Percentiles rank a stretch among this genome's conserved stretches.
phyloP scores from a whole-genome alignment of 495 filamentous ascomycete genomes.

The Chaetomium cochliodes region DNA sequence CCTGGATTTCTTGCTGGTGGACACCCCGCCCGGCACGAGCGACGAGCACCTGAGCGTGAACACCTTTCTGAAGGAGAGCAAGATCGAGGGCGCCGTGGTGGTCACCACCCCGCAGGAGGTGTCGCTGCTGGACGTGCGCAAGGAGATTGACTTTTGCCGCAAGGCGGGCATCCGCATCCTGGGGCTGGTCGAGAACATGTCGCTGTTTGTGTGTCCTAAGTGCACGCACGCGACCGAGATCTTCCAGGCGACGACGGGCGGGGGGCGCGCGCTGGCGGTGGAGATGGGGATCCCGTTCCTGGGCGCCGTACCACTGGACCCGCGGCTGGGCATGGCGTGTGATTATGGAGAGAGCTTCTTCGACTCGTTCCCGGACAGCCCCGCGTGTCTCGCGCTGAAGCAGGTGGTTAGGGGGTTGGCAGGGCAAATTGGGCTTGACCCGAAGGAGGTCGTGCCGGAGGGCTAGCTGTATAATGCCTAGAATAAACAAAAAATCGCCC shows the following conservation, averaged over 20 bases:
- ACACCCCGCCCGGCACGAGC: constrained; percentile 91
- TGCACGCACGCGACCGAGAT: constrained; percentile 81
- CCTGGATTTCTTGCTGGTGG: constrained; percentile 86
- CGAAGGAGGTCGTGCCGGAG: constrained; percentile 39
- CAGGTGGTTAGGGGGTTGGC: constrained; percentile 70
- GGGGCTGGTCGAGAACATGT: constrained; percentile 97
- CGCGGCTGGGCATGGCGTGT: constrained; percentile 90
- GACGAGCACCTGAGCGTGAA: constrained; percentile 96
- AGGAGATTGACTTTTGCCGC: constrained; percentile 94
- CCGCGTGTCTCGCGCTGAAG: constrained; percentile 75
- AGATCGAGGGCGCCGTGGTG: constrained; percentile 88
- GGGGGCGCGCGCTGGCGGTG: constrained; percentile 71
- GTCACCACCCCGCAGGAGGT: constrained; percentile 96
- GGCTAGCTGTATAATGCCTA: constrained; percentile 16
- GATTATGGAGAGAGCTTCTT: constrained; percentile 98
- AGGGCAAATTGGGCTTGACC: constrained; percentile 58
- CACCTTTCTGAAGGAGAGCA: constrained; percentile 77
- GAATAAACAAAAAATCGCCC: background rate
- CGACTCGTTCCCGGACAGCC: constrained; percentile 87
- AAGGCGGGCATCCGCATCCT: constrained; percentile 89
- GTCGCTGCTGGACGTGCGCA: constrained; percentile 85
- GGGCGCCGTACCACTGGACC: constrained; percentile 89
- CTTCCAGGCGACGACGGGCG: constrained; percentile 89
- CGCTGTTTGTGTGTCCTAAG: constrained; percentile 88
- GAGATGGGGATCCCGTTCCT: constrained; percentile 86